Conservation (phyloP, 176 grass and related monocot genomes). For the Aegilops sharonensis region DNA sequence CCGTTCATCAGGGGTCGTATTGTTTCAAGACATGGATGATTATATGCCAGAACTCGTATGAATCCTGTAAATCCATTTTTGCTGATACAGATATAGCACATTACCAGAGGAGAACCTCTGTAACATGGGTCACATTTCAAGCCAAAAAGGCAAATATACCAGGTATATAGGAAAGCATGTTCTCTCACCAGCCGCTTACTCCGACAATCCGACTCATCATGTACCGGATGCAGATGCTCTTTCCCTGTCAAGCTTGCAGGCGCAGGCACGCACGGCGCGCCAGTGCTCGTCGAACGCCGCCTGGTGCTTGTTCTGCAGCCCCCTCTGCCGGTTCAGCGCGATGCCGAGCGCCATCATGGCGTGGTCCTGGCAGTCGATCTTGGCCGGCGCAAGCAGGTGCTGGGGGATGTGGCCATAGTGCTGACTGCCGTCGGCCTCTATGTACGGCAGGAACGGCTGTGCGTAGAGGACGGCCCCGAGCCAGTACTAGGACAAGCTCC, state of each 20-base stretch:
- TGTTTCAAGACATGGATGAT: conserved; percentile 48
- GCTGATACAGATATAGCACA: conserved; percentile 22
- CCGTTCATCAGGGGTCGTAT: conserved; percentile 65
- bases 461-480: background rate
- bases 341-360: conserved; percentile 26
- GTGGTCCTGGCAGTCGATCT: conserved; percentile 38
- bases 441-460: background rate
- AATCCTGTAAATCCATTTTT: conserved; percentile 21
- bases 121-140: conserved; percentile 32
- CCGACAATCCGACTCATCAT: background rate
- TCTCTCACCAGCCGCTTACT: background rate
- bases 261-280: background rate
- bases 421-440: background rate
- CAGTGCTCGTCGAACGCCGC: background rate
- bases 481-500: conserved; percentile 5
- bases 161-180: background rate
- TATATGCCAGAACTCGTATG: background rate
- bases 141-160: conserved; percentile 15
- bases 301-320: conserved; percentile 1
- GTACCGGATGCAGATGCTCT: background rate
- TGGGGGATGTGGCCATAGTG: background rate
- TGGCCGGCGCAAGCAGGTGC: conserved; percentile 20
- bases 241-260: conserved; percentile 25
- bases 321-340: background rate
- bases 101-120: conserved; percentile 11